Evolutionary conservation across 257 asterid genomes (phyloP).

Genomic region (Fraxinus cuspidata): DNA sequence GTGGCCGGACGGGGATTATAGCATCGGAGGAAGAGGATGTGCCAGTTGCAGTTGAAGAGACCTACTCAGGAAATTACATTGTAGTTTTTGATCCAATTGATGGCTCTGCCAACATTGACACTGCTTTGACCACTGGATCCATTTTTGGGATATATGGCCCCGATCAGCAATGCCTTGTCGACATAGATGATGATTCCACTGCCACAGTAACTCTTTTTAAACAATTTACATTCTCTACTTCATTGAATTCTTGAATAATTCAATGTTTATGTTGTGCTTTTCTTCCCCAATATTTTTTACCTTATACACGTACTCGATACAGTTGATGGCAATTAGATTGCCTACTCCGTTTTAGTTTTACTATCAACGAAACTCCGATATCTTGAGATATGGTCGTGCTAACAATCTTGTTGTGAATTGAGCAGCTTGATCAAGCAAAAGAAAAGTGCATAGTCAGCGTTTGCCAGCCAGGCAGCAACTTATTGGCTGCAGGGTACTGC

Average conservation of each 20-base stretch:
- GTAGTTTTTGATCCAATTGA: slow-evolving; percentile 90
- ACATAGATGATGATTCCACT: slow-evolving; percentile 51
- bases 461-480: slow-evolving; percentile 88
- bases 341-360: no score
- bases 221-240: no score
- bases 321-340: no score
- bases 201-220: slow-evolving; percentile 51
- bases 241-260: neutral
- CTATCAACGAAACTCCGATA: no score
- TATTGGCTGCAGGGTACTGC: slow-evolving; percentile 87
- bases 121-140: slow-evolving; percentile 79
- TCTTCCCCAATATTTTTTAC: no score
- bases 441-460: slow-evolving; percentile 72
- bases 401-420: neutral
- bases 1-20: slow-evolving; percentile 79
- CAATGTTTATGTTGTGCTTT: no score
- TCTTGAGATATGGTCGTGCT: neutral
- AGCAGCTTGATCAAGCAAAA: slow-evolving; percentile 60
- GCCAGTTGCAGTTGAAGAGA: slow-evolving; percentile 91
- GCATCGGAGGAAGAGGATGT: slow-evolving; percentile 91
- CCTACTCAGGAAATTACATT: slow-evolving; percentile 77
- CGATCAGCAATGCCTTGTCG: slow-evolving; percentile 60
- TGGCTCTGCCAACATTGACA: slow-evolving; percentile 87
- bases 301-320: no score
- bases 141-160: slow-evolving; percentile 82